Percentiles rank a stretch among this genome's conserved stretches.
Conservation (phyloP, 768 basidiomycete species). For the Lactarius akahatsu region DNA sequence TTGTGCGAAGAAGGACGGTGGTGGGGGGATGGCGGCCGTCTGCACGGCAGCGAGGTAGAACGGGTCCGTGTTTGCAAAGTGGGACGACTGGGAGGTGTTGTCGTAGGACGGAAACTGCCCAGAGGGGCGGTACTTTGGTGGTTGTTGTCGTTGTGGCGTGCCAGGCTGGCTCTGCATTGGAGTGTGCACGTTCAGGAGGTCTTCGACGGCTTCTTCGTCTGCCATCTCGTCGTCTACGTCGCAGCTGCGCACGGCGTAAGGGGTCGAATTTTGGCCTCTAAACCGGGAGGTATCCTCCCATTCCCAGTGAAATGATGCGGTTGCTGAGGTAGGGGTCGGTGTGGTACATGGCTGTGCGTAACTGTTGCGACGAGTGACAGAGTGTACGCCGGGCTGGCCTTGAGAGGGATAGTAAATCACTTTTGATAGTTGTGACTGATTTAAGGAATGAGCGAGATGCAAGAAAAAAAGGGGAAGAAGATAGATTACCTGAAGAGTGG, state of each 20-base stretch:
- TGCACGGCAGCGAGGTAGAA: conserved; percentile 49
- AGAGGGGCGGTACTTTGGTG: conserved; percentile 23
- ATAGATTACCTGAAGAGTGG: conserved; percentile 44
- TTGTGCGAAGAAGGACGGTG: conserved; percentile 28
- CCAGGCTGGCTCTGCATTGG: conserved; percentile 22
- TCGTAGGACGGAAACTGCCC: conserved; percentile 27
- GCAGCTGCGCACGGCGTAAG: conserved; percentile 25
- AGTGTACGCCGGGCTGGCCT: conserved; percentile 28
- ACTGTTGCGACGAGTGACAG: conserved; percentile 36
- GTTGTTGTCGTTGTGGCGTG: conserved; percentile 16
- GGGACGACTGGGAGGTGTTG: conserved; percentile 26
- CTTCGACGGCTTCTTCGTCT: conserved; percentile 47
- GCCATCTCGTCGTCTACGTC: conserved; percentile 42
- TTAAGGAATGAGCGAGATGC: conserved; percentile 2
- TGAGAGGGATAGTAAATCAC: conserved; percentile 40
- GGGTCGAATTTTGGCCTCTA: conserved; percentile 10
- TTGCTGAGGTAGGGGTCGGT: conserved; percentile 38
- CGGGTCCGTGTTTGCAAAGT: conserved; percentile 51
- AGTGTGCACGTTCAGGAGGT: conserved; percentile 42
- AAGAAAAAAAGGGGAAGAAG: conserved; percentile 28
- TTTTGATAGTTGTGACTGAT: conserved; percentile 48
- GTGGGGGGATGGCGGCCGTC: conserved; percentile 20
- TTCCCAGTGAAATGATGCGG: conserved; percentile 35
- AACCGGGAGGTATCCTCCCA: conserved; percentile 31
- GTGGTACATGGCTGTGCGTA: conserved; percentile 43